Evolutionary conservation across 768 basidiomycete species (phyloP).

Genomic region (Boletus subcaerulescens): DNA sequence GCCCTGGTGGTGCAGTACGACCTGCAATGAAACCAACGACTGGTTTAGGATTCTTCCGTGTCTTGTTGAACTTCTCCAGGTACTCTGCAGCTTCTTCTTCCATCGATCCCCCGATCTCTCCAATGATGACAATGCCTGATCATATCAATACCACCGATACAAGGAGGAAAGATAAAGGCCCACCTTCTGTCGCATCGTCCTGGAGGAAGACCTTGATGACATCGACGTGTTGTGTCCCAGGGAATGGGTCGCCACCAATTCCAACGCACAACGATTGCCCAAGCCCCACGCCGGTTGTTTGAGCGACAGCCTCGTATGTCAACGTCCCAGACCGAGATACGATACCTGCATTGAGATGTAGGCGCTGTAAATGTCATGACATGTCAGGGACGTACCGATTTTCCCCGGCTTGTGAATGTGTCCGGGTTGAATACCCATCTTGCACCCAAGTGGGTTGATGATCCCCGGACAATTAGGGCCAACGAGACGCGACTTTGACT

Average conservation of each 20-base stretch:
- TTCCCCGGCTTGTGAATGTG: slow-evolving; percentile 97
- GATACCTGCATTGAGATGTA: slow-evolving; percentile 53
- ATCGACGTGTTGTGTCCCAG: slow-evolving; percentile 93
- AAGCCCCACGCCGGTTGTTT: slow-evolving; percentile 93
- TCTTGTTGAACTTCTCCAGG: slow-evolving; percentile 90
- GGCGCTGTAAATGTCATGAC: not conserved
- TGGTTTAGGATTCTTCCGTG: slow-evolving; percentile 81
- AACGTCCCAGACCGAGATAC: slow-evolving; percentile 94
- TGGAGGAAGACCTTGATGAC: slow-evolving; percentile 95
- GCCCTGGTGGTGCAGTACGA: slow-evolving; percentile 93
- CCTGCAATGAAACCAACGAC: slow-evolving; percentile 98
- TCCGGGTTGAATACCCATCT: slow-evolving; percentile 98
- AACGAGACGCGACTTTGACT: slow-evolving; percentile 92
- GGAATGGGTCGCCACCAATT: slow-evolving; percentile 97
- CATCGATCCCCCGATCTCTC: slow-evolving; percentile 99
- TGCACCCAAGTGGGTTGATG: slow-evolving; percentile 96
- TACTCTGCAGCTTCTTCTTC: slow-evolving; percentile 99
- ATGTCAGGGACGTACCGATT: slow-evolving; percentile 59
- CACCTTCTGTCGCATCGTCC: slow-evolving; percentile 91
- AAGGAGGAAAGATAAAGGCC: not conserved
- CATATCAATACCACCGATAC: slow-evolving; percentile 1
- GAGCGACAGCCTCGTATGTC: slow-evolving; percentile 98
- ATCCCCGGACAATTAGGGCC: slow-evolving; percentile 99
- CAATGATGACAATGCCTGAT: slow-evolving; percentile 92
- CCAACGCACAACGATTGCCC: slow-evolving; percentile 97